A percentile compares a stretch with the other conserved stretches of the same genome.
These are phyloP conservation scores for Alternaria novae-zelandiae DNA, from an alignment of 2,329 filamentous ascomycete species.

Conservation along the genomic window DNA sequence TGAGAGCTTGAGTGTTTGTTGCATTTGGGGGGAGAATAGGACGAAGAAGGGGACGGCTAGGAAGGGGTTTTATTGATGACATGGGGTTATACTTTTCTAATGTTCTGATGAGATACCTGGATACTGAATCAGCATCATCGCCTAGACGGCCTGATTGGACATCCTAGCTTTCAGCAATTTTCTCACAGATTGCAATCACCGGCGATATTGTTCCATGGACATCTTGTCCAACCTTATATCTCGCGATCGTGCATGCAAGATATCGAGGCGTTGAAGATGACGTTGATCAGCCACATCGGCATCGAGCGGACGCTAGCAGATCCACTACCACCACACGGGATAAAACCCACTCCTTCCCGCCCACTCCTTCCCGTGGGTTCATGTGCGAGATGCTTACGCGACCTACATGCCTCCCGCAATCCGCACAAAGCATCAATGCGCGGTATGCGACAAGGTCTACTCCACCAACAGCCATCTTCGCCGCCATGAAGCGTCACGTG, in stretches of 20 bases:
- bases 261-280: no score
- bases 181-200: no score
- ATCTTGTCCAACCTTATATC: no score
- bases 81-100: no score
- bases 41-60: constrained; percentile 29
- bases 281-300: no score
- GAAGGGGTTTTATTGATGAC: background rate
- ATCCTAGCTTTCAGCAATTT: no score
- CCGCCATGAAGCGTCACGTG: background rate
- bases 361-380: background rate
- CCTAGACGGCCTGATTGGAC: no score
- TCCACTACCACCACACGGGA: background rate
- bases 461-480: background rate
- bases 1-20: constrained; percentile 84
- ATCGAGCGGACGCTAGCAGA: background rate
- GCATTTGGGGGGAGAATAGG: constrained; percentile 68
- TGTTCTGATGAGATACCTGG: no score
- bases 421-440: background rate
- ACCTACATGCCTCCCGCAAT: background rate
- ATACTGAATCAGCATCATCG: no score
- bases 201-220: no score
- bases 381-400: background rate
- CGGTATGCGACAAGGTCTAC: background rate
- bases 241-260: no score
- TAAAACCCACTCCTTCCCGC: background rate